Percentiles rank a stretch among this genome's conserved stretches.
phyloP scores from a whole-genome alignment of 371 early-diverging fungal genomes.

The Astathelohania contejeani region DNA sequence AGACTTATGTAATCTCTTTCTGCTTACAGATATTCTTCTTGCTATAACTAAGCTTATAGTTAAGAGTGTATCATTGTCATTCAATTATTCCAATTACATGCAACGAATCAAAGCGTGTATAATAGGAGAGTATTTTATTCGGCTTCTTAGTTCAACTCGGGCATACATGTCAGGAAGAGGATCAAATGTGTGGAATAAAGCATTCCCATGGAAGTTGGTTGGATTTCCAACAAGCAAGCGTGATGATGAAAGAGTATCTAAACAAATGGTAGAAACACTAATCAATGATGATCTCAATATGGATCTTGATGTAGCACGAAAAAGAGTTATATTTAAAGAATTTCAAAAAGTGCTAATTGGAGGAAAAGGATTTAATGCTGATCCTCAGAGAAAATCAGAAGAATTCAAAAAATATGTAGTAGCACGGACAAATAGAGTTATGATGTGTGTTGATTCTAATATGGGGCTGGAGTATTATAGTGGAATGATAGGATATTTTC shows the following conservation, averaged over 20 bases:
- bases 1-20: not conserved
- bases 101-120: not conserved
- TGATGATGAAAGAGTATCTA: not conserved
- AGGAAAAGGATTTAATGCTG: too few species aligned
- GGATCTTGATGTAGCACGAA: too few species aligned
- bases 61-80: not conserved
- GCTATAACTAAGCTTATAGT: not conserved
- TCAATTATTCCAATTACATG: not conserved
- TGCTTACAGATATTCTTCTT: not conserved
- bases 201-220: not conserved
- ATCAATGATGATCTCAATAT: not conserved
- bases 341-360: too few species aligned
- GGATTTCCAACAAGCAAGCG: not conserved
- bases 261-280: not conserved
- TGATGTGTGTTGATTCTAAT: too few species aligned
- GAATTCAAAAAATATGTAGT: not conserved
- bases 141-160: not conserved
- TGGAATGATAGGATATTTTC: too few species aligned
- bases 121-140: not conserved
- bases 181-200: not conserved
- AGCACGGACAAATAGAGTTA: not conserved
- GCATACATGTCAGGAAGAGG: not conserved
- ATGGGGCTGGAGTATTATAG: too few species aligned
- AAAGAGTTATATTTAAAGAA: not conserved
- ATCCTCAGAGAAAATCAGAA: conserved; percentile 6